Evolutionary conservation across 495 filamentous ascomycete species (phyloP).

Genomic region (Penicillium bovifimosum): DNA sequence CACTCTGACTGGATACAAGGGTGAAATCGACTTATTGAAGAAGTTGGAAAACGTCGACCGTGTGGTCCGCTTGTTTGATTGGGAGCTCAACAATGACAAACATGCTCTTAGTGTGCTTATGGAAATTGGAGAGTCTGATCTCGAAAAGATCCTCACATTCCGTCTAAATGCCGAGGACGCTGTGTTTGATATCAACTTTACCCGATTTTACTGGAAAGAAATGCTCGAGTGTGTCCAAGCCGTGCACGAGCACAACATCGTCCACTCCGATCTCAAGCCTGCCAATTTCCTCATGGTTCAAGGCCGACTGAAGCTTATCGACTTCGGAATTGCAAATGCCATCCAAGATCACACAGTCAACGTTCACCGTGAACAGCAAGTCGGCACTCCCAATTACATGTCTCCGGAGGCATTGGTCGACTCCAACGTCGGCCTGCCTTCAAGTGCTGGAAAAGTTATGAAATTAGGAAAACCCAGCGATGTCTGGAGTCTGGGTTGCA

Average conservation of each 20-base stretch:
- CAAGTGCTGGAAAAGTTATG: constrained; percentile 70
- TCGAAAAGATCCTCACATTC: constrained; percentile 77
- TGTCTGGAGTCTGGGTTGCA: constrained; percentile 94
- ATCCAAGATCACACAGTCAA: constrained; percentile 97
- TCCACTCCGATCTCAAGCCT: constrained; percentile 94
- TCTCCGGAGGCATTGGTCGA: constrained; percentile 89
- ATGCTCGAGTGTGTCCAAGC: constrained; percentile 94
- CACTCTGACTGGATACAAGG: constrained; percentile 84
- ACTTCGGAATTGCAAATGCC: constrained; percentile 96
- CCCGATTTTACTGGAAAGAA: constrained; percentile 97
- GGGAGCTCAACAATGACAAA: constrained; percentile 85
- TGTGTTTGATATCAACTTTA: constrained; percentile 77
- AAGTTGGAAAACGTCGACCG: constrained; percentile 78
- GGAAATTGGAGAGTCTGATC: constrained; percentile 95
- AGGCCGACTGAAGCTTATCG: constrained; percentile 79
- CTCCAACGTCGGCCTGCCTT: constrained; percentile 62
- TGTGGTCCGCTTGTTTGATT: constrained; percentile 86
- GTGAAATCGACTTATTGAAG: constrained; percentile 88
- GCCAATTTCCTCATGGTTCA: constrained; percentile 90
- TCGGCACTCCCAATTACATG: constrained; percentile 99
- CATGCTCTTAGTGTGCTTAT: constrained; percentile 86
- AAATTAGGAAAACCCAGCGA: constrained; percentile 94
- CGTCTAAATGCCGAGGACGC: constrained; percentile 67
- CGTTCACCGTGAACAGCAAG: constrained; percentile 89
- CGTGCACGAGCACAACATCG: constrained; percentile 83